phyloP scores from a whole-genome alignment of 2,329 filamentous ascomycete species.

The Cercospora janseana region DNA sequence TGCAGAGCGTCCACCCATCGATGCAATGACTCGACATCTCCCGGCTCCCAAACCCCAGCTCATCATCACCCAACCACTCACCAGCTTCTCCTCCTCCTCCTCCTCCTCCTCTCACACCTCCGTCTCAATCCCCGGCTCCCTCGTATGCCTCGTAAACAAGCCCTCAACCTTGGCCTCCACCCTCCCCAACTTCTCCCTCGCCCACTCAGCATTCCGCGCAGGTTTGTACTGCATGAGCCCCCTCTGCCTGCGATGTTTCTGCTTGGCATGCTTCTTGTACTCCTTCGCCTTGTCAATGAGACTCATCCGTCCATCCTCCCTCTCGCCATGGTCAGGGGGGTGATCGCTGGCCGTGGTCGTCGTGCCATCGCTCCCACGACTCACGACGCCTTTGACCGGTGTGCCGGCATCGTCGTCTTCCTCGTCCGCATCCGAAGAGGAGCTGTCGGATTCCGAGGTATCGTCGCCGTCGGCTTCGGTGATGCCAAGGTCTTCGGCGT shows the following conservation, averaged over 20 bases:
- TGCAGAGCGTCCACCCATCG: too few species aligned
- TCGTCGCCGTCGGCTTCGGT: conserved; percentile 17
- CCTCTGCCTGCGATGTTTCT: conserved; percentile 63
- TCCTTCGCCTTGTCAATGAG: conserved; percentile 55
- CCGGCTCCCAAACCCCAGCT: too few species aligned
- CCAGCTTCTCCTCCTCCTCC: too few species aligned
- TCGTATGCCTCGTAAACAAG: conserved; percentile 58
- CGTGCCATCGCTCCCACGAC: not conserved
- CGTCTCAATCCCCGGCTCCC: conserved; percentile 63
- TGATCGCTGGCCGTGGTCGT: not conserved
- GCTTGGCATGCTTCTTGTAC: conserved; percentile 59
- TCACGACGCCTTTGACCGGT: not conserved
- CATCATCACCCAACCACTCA: not conserved
- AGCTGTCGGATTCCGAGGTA: conserved; percentile 17
- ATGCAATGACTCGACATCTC: too few species aligned
- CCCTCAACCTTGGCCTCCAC: conserved; percentile 47
- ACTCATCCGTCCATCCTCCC: conserved; percentile 30
- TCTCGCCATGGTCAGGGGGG: conserved; percentile 8
- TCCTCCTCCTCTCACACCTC: conserved; percentile 54
- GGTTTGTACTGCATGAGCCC: conserved; percentile 71
- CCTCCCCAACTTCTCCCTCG: conserved; percentile 58
- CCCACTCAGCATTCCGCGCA: conserved; percentile 52
- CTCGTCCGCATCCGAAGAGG: too few species aligned
- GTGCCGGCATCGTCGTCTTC: conserved; percentile 22
- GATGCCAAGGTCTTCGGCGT: conserved; percentile 32